These are phyloP conservation scores for Auricularia heimuer DNA, from an alignment of 768 basidiomycete species.

Conservation along the genomic window DNA sequence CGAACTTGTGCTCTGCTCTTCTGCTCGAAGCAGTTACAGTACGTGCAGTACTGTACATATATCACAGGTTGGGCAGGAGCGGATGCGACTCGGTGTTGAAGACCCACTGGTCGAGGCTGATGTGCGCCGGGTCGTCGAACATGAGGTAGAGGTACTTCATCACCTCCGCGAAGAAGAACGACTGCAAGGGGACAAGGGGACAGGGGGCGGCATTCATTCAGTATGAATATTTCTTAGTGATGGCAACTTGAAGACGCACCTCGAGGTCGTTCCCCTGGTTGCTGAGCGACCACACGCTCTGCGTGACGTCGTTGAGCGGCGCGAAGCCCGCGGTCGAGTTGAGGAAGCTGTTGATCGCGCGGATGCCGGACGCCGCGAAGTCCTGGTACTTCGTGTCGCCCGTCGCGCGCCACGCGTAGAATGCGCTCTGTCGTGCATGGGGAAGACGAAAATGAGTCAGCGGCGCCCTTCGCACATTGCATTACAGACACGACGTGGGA, in stretches of 20 bases:
- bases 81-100: conserved; percentile 67
- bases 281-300: conserved; percentile 25
- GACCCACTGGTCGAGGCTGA: conserved; percentile 42
- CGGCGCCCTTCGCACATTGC: too few relatives aligned
- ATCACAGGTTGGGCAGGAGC: not conserved
- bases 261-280: not conserved
- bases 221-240: not conserved
- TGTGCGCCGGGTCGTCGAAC: conserved; percentile 57
- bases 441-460: too few relatives aligned
- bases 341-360: not conserved
- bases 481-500: too few relatives aligned
- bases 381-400: conserved; percentile 60
- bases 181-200: conserved; percentile 24
- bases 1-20: too few relatives aligned
- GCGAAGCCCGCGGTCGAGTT: conserved; percentile 29
- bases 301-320: conserved; percentile 48
- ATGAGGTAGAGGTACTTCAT: conserved; percentile 73
- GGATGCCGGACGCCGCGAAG: conserved; percentile 47
- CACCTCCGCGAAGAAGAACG: conserved; percentile 68
- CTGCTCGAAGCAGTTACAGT: too few relatives aligned
- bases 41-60: too few relatives aligned
- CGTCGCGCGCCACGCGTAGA: conserved; percentile 67
- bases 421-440: conserved; percentile 17
- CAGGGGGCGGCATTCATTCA: not conserved
- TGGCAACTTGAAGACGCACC: conserved; percentile 29